Percentiles rank a stretch among this genome's conserved stretches.
Conservation (phyloP, 75 land plant genomes). For the Sequoia sempervirens region DNA sequence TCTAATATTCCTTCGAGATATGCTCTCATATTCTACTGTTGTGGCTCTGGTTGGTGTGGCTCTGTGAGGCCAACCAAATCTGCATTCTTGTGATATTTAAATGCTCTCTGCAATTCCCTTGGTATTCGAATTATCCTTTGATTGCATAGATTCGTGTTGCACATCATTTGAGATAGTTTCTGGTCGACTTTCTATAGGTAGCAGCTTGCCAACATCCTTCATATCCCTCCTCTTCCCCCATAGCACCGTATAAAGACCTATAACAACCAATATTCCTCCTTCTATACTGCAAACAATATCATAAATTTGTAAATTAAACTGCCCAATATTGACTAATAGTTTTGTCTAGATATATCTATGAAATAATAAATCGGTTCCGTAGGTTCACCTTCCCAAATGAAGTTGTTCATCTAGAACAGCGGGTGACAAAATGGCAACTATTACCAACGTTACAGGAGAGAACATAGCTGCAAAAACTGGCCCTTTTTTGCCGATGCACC, state of each 20-base stretch:
- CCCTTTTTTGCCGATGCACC: constrained; percentile 70
- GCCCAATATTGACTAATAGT: no score
- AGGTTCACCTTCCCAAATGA: constrained; percentile 61
- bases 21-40: neutral
- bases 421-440: constrained; percentile 57
- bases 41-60: no score
- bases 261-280: constrained; percentile 32
- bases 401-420: constrained; percentile 51
- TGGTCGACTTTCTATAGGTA: neutral
- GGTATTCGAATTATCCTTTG: neutral
- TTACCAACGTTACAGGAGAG: constrained; percentile 51
- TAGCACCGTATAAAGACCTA: constrained; percentile 36
- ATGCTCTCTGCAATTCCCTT: neutral
- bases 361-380: neutral
- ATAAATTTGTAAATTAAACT: neutral
- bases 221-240: constrained; percentile 38
- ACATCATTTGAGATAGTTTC: neutral
- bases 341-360: neutral
- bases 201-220: neutral
- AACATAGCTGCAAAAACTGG: constrained; percentile 65
- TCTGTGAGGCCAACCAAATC: no score
- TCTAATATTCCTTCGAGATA: neutral
- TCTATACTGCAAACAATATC: constrained; percentile 19
- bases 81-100: neutral
- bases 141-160: neutral